Base-by-base conservation (phyloP, 495 filamentous ascomycete genomes). In the Hypoxylon crocopeplum region DNA sequence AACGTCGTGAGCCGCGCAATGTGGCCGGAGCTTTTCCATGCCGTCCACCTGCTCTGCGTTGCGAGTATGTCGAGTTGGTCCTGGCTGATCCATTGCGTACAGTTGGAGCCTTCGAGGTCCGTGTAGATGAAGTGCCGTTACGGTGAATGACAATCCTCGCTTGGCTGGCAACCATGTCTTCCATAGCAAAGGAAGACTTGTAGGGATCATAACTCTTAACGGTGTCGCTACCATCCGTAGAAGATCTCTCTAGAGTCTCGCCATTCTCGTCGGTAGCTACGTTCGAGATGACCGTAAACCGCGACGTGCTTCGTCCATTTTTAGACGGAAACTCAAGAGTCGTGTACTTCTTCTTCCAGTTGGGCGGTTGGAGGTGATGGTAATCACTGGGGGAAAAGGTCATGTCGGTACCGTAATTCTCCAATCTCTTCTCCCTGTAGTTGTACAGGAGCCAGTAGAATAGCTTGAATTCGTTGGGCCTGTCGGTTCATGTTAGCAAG, bases 361-460 rank as follows among this genome's bases (percentile, higher is more conserved):
- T 74, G 2, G 72, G 74, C 13, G 80, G 80, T 48, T 83, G 86
- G 50, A 87, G 81, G 66, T 96, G 89, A 60, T 97, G 90, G 62
- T 92, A 91, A 69, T 97, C 93, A 70, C 91, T 94, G 13, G 88
- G 79, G 1, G 93, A 96, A 67, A 92, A 87, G 24, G 82, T 82
- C 13, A 96, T 75, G 2, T 87, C 81, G 47, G 85, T 82, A 60
- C 83, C 81, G 66, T 92, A 97, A 59, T 96, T 90, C 66, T 97
- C 92, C 10, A 95, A 67, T 48, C 92, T 85, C 29, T 89, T 86
- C 45, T 97, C 86, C 16, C 88, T 79, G 69, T 96, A 93, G 61
- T 84, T 87, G 54, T 87, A 73, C 17, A 98, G 83, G 0, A 93
- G 82, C 67, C 83, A 87, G 77, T 98, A 98, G 62, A 98, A 95